Evolutionary conservation across 495 filamentous ascomycete species (phyloP).

Genomic region (Lentithecium fluviatile): DNA sequence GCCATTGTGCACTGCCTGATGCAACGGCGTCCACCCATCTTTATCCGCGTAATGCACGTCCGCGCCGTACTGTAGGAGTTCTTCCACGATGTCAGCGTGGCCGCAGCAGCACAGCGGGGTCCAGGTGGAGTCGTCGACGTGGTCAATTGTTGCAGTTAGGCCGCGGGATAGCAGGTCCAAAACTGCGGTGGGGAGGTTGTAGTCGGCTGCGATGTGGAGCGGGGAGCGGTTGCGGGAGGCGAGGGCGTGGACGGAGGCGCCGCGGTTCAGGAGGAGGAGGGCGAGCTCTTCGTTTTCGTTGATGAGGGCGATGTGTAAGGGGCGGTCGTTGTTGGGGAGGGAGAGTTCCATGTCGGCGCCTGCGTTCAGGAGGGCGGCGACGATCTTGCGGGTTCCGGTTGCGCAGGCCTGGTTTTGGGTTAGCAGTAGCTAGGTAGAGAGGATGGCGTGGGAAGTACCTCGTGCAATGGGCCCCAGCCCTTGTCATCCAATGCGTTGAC

Average conservation of each 20-base stretch:
- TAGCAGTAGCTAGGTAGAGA: not conserved
- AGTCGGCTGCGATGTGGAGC: slow-evolving; percentile 18
- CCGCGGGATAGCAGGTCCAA: not conserved
- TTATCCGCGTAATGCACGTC: slow-evolving; percentile 21
- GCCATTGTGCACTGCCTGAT: slow-evolving; percentile 11
- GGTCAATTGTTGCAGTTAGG: not conserved
- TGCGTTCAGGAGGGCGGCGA: slow-evolving; percentile 5
- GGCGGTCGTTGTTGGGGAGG: slow-evolving; percentile 22
- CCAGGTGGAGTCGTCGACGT: slow-evolving; percentile 22
- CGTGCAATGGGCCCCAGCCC: slow-evolving; percentile 23
- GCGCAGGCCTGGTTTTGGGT: slow-evolving; percentile 12
- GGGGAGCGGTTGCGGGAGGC: slow-evolving; percentile 12
- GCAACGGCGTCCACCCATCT: slow-evolving; percentile 15
- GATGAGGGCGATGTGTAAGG: slow-evolving; percentile 25
- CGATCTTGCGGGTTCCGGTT: slow-evolving; percentile 1
- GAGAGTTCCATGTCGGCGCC: slow-evolving; percentile 19
- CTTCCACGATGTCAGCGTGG: not conserved
- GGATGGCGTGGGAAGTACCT: slow-evolving; percentile 6
- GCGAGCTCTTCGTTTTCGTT: slow-evolving; percentile 10
- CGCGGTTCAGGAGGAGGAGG: slow-evolving; percentile 2
- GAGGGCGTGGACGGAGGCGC: slow-evolving; percentile 2
- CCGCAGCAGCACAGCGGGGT: slow-evolving; percentile 24
- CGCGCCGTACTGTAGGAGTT: slow-evolving; percentile 13
- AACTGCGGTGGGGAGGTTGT: slow-evolving; percentile 1
- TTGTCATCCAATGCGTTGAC: slow-evolving; percentile 5